phyloP scores from a whole-genome alignment of 345 rosid genomes.

The Acer campestre region DNA sequence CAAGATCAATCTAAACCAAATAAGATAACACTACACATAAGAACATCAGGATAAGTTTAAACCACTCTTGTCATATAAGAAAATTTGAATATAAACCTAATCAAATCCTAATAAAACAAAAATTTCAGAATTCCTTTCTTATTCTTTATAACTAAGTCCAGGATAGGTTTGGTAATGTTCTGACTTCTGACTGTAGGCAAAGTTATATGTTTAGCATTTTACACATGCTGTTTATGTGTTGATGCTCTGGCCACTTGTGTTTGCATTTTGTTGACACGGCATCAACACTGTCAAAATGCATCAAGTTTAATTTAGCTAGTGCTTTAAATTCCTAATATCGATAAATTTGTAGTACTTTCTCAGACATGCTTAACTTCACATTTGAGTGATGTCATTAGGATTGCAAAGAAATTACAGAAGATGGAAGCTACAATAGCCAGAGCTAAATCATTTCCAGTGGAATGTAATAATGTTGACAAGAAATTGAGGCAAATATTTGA shows the following conservation, averaged over 20 bases:
- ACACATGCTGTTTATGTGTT: background rate
- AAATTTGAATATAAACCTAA: background rate
- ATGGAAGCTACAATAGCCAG: slow-evolving; percentile 70
- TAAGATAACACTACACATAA: background rate
- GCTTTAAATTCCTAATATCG: background rate
- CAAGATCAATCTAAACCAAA: background rate
- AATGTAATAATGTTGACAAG: slow-evolving; percentile 90
- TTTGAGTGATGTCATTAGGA: slow-evolving; percentile 48
- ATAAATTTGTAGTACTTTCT: background rate
- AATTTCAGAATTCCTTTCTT: background rate
- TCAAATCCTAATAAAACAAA: background rate
- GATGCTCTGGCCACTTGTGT: background rate
- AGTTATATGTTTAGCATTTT: background rate
- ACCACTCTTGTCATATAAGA: background rate
- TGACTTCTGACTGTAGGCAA: background rate
- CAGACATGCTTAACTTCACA: slow-evolving; percentile 9
- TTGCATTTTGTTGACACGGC: slow-evolving; percentile 14
- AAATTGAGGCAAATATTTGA: slow-evolving; percentile 92
- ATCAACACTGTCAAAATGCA: background rate
- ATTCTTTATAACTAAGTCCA: background rate
- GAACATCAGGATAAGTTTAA: background rate
- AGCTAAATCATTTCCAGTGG: slow-evolving; percentile 70
- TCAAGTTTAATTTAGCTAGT: background rate
- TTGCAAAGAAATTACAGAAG: slow-evolving; percentile 59
- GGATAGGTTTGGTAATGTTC: background rate